phyloP scores from a whole-genome alignment of 306 rosid genomes.

The cucumber (Cucumis sativus) region DNA sequence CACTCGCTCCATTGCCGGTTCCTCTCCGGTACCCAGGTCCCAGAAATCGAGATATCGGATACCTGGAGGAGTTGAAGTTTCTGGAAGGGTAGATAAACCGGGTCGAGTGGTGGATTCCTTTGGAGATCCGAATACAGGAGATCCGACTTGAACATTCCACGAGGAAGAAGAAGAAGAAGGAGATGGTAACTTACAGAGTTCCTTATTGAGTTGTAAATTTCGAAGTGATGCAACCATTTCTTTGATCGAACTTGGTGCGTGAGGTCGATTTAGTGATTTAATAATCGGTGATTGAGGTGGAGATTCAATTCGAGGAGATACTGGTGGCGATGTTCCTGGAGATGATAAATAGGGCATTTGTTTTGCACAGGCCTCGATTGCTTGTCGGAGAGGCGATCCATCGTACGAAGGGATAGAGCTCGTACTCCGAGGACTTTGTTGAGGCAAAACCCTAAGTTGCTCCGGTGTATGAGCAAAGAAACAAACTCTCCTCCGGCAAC shows the following conservation, averaged over 20 bases:
- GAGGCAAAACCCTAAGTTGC: slow-evolving; percentile 63
- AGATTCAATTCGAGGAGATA: slow-evolving; percentile 32
- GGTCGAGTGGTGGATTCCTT: slow-evolving; percentile 56
- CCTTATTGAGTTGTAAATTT: slow-evolving; percentile 50
- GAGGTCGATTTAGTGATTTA: slow-evolving; percentile 33
- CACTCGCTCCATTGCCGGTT: slow-evolving; percentile 82
- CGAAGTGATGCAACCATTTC: slow-evolving; percentile 59
- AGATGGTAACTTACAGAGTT: slow-evolving; percentile 49
- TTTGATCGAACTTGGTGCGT: slow-evolving; percentile 38
- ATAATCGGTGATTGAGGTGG: slow-evolving; percentile 68
- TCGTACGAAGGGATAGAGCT: slow-evolving; percentile 18
- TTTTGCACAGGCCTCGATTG: slow-evolving; percentile 26
- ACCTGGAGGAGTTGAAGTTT: slow-evolving; percentile 58
- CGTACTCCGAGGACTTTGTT: slow-evolving; percentile 40
- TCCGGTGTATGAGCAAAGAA: slow-evolving; percentile 94
- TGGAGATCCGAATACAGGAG: slow-evolving; percentile 57
- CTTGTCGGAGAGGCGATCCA: slow-evolving; percentile 25
- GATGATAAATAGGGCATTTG: slow-evolving; percentile 34
- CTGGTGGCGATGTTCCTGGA: slow-evolving; percentile 40
- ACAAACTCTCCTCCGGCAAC: slow-evolving; percentile 70
- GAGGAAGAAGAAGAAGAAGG: slow-evolving; percentile 19
- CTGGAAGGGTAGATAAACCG: slow-evolving; percentile 57
- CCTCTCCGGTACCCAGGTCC: slow-evolving; percentile 52
- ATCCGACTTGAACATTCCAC: slow-evolving; percentile 37
- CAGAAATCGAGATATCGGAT: slow-evolving; percentile 33